Percentiles rank a stretch among this genome's conserved stretches.
Conservation (phyloP, 768 basidiomycete genomes). For the Trametes cingulata region DNA sequence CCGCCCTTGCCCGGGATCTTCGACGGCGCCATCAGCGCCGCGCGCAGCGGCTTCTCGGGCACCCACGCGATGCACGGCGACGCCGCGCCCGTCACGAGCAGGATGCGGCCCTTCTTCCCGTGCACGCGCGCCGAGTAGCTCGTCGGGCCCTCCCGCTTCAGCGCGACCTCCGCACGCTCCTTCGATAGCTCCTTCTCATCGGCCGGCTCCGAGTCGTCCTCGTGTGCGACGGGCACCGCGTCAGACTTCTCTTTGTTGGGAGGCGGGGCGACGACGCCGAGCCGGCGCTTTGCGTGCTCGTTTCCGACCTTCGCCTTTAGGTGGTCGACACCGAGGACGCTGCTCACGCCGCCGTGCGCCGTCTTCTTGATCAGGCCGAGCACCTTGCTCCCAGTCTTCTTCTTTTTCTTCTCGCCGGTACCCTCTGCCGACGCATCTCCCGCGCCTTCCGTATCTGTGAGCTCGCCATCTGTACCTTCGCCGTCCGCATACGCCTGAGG, state of each 20-base stretch:
- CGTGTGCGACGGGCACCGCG: not conserved
- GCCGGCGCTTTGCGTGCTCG: conserved; percentile 31
- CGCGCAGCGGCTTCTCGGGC: conserved; percentile 19
- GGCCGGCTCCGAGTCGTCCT: not conserved
- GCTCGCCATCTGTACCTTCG: conserved; percentile 43
- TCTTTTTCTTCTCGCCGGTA: conserved; percentile 13
- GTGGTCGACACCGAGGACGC: conserved; percentile 34
- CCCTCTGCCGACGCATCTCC: conserved; percentile 1
- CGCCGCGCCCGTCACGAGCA: conserved; percentile 33
- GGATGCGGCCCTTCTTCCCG: conserved; percentile 33
- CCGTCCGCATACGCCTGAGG: conserved; percentile 52
- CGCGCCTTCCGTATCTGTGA: conserved; percentile 27
- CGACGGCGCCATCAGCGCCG: conserved; percentile 13
- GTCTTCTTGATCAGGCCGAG: conserved; percentile 31
- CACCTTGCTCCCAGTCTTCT: conserved; percentile 21
- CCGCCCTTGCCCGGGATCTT: conserved; percentile 12
- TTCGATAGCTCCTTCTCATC: not conserved
- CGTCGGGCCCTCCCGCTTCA: conserved; percentile 32
- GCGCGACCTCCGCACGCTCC: conserved; percentile 12
- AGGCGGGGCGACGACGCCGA: conserved; percentile 33
- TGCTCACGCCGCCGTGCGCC: conserved; percentile 31
- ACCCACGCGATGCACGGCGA: conserved; percentile 35
- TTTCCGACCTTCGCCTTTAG: conserved; percentile 35
- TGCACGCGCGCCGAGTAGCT: conserved; percentile 32
- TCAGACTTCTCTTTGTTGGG: not conserved